Conservation (phyloP, 169 alveolate species). For the Plasmodium vivax region DNA sequence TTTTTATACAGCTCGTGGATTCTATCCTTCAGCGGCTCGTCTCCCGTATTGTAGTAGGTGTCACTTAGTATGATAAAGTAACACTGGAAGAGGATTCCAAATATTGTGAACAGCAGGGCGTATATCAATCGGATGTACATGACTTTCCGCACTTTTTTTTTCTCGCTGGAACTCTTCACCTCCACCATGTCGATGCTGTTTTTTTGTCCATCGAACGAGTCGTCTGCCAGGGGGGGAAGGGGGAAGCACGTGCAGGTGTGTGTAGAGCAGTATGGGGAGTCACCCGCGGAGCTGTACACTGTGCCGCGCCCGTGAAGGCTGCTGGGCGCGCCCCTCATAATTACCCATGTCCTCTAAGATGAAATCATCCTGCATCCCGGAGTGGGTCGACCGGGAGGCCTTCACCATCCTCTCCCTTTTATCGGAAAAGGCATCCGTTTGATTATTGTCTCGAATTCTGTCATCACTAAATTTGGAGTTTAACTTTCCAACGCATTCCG, state of each 20-base stretch:
- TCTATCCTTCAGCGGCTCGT: conserved; percentile 77
- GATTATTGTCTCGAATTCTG: neutral
- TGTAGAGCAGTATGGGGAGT: neutral
- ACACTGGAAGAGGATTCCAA: conserved; percentile 68
- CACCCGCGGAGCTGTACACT: neutral
- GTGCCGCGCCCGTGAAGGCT: neutral
- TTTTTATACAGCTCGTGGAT: conserved; percentile 74
- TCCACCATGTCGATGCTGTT: neutral
- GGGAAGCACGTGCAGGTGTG: neutral
- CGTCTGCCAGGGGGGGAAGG: neutral
- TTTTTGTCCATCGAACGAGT: neutral
- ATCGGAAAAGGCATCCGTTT: neutral
- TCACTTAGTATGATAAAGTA: conserved; percentile 63
- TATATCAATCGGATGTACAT: conserved; percentile 51
- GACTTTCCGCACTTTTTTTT: conserved; percentile 5
- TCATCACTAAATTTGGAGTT: conserved; percentile 3
- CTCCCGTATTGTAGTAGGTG: conserved; percentile 43
- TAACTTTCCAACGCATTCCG: neutral
- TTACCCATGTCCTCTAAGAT: conserved; percentile 19
- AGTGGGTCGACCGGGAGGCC: neutral
- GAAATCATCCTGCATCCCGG: conserved; percentile 16
- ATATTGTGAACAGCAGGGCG: conserved; percentile 19
- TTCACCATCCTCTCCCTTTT: conserved; percentile 1
- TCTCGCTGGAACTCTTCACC: neutral
- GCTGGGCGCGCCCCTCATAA: neutral